phyloP scores from a whole-genome alignment of 2,329 filamentous ascomycete species.

The Cladosporium sp. region DNA sequence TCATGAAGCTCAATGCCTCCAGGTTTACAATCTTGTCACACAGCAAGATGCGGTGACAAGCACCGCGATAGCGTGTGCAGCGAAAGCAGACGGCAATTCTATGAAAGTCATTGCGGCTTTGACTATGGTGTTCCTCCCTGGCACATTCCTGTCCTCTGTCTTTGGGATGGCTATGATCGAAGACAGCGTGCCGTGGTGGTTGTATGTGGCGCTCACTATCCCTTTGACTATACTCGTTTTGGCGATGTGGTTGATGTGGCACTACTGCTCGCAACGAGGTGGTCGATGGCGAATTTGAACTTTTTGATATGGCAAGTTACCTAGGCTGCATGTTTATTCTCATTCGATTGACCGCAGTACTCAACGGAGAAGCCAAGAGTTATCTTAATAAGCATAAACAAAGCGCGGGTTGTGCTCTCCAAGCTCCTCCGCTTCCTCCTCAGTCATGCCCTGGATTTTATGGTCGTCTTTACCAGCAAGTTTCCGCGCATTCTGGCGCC shows the following conservation, averaged over 20 bases:
- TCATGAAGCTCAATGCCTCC: neutral
- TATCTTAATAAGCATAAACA: slow-evolving; percentile 32
- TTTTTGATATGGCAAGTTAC: too few relatives aligned
- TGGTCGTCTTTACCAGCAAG: slow-evolving; percentile 38
- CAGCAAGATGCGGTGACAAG: slow-evolving; percentile 1
- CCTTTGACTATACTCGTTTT: neutral
- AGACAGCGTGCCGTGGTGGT: neutral
- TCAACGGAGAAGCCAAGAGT: too few relatives aligned
- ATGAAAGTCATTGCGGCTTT: slow-evolving; percentile 17
- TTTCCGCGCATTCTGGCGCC: slow-evolving; percentile 35
- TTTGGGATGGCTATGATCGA: slow-evolving; percentile 15
- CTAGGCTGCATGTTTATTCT: too few relatives aligned
- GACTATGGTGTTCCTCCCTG: slow-evolving; percentile 15
- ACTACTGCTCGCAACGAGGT: neutral
- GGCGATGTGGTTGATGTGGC: neutral
- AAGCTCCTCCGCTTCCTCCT: slow-evolving; percentile 41
- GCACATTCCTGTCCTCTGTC: slow-evolving; percentile 14
- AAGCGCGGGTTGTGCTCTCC: slow-evolving; percentile 45
- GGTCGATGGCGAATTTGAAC: too few relatives aligned
- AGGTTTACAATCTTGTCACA: slow-evolving; percentile 6
- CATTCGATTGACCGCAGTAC: too few relatives aligned
- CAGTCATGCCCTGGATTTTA: slow-evolving; percentile 36
- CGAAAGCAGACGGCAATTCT: slow-evolving; percentile 8
- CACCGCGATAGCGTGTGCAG: neutral
- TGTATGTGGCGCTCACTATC: neutral